Evolutionary conservation across 441 rosid genomes (phyloP), one percentile per base, ranked within the genome.

Genomic region (Raphanus hybrid): DNA sequence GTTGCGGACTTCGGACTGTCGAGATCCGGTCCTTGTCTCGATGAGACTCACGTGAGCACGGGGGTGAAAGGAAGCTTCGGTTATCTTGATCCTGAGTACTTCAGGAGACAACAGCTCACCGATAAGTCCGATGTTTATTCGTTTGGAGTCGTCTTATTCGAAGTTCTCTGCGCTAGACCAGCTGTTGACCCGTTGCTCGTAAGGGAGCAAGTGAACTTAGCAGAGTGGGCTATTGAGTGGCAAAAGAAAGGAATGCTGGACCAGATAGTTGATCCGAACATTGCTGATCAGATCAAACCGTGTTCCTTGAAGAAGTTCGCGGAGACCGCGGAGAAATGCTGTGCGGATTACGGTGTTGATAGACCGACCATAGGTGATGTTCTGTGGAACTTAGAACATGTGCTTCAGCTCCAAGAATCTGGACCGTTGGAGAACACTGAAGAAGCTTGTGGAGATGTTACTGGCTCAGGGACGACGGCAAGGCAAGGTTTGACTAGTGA

Each of bases 1-100:
- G 98, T 94, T 65, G 96, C 98, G 18, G 97, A 93, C 84, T 93
- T 93, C 67, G 98, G 98, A 75, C 94, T 93, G 66, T 93, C 97
- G 1, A 89, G 96, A 84, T 87, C 94, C 0, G 98, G 97, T 26
- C 97, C 98, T 0, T 86, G 97, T 79, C 86, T 91, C 11, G 77
- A 90, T 12, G 97, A 93, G 84, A 93, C 94, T 10, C 96, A 92
- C 73, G 97, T 92, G 8, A 93, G 98, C 66, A 93, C 98, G 0
- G 97, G 94, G 0, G 98, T 93, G 0, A 93, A 92, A 81, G 98
- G 98, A 29, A 93, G 98, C 80, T 93, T 93, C 9, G 98, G 98
- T 0, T 93, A 93, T 85, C 90, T 93, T n/a, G 96, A 93, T 77
- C 98, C 97, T 11, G 98, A 93, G 73, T 89, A 93, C 78, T 90